phyloP scores from a whole-genome alignment of 176 grass and related monocot genomes.

The Carex scoparia region DNA sequence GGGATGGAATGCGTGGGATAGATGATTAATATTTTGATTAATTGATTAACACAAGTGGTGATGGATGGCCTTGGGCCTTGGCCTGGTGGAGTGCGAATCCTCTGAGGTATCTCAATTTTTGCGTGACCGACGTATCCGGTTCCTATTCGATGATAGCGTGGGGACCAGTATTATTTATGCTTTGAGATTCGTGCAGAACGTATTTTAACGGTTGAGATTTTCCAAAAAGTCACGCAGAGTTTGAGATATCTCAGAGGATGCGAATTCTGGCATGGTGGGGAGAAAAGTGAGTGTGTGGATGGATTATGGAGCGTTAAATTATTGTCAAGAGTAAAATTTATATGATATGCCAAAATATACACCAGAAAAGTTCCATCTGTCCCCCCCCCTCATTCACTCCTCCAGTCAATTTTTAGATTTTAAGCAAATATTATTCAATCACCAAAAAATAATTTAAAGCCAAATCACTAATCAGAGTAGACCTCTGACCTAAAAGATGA shows the following conservation, averaged over 20 bases:
- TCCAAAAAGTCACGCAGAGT: too few relatives aligned
- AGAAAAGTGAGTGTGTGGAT: slow-evolving; percentile 12
- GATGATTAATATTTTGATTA: slow-evolving; percentile 14
- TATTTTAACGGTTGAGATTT: too few relatives aligned
- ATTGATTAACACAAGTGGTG: slow-evolving; percentile 33
- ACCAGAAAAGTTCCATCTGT: not conserved
- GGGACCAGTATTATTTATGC: too few relatives aligned
- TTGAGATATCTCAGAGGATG: too few relatives aligned
- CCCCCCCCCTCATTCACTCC: not conserved
- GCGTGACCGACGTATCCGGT: too few relatives aligned
- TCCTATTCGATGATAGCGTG: too few relatives aligned
- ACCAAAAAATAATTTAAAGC: not conserved
- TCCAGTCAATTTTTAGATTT: not conserved
- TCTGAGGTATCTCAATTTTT: too few relatives aligned
- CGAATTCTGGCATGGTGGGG: too few relatives aligned
- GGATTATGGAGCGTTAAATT: slow-evolving; percentile 3
- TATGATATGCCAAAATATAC: slow-evolving; percentile 1
- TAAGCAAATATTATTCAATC: not conserved
- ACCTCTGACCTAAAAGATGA: slow-evolving; percentile 25
- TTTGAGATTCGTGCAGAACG: too few relatives aligned
- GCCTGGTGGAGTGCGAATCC: too few relatives aligned
- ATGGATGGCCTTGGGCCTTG: too few relatives aligned
- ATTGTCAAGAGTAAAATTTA: not conserved
- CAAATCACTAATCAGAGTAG: slow-evolving; percentile 22
- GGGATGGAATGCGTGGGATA: slow-evolving; percentile 20